Evolutionary conservation across 2,329 filamentous ascomycete genomes (phyloP), one percentile per base, ranked within the genome.

Genomic region (Hypomyces perniciosus): DNA sequence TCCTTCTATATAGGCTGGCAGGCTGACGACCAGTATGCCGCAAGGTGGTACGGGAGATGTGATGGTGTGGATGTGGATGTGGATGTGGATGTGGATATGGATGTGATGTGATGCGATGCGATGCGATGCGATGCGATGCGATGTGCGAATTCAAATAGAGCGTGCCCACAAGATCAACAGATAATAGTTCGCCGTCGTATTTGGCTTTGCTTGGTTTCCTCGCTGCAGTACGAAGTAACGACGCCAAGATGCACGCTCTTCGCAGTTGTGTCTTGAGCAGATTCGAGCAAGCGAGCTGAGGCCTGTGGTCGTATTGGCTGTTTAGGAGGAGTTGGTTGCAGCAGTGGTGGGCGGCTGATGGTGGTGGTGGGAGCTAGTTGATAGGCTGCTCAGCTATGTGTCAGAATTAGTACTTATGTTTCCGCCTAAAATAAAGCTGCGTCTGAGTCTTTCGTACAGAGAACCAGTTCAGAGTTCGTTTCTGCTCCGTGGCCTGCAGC

Each of bases 301-400:
- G 44, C 49, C 38, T 26, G 39, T 42, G 39, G 13, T 42, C 39
- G 39, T 42, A 42, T 42, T 42, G 39, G 39, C 27, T 13, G 39
- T 42, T 39, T 12, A n/a, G 37, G 7, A 31, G 27, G 28, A 33
- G 29, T 28, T 34, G 13, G 39, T 28, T 5, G 39, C 27, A 9
- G 45, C 28, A 29, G 28, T 39, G 33, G 49, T 51, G 40, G 50
- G 37, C 26, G 50, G 40, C 41, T 34, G 41, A 34, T 45, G 51
- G 46, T 46, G 51, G 51, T 53, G 51, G 37, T 43, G 29, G 41
- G 34, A 43, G 48, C 38, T 37, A 43, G 51, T 41, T 53, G 51
- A 53, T 53, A 53, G 51, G 51, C 42, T 31, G 46, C 51, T 44
- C 30, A 37, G 51, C 41, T 46, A 29, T 34, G 44, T 42, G 47